Conservation (phyloP, 2,329 filamentous ascomycete genomes). For the Talaromyces albobiverticillius region DNA sequence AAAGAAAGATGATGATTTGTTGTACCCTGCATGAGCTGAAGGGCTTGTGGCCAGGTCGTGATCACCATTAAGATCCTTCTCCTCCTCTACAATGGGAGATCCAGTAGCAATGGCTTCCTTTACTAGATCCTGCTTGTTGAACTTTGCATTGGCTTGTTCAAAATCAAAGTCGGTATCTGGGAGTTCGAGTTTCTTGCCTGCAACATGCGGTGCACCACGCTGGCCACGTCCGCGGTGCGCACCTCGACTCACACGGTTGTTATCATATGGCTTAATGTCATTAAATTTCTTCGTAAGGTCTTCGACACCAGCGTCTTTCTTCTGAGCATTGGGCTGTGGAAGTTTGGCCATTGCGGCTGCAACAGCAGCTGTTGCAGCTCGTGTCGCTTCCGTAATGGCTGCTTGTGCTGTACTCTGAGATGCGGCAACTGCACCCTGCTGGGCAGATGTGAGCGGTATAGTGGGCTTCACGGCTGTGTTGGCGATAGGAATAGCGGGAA, state of each 20-base stretch:
- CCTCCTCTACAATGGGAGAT: conserved; percentile 61
- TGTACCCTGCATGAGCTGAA: conserved; percentile 62
- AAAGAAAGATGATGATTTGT: conserved; percentile 89
- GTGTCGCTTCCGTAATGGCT: conserved; percentile 46
- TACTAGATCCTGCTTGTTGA: conserved; percentile 80
- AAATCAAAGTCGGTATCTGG: conserved; percentile 93
- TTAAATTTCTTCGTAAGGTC: conserved; percentile 44
- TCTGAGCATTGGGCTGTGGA: conserved; percentile 35
- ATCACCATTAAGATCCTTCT: conserved; percentile 44
- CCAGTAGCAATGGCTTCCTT: conserved; percentile 82
- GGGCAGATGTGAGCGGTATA: conserved; percentile 26
- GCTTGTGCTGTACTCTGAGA: conserved; percentile 31
- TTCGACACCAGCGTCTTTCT: conserved; percentile 39
- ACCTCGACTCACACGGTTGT: conserved; percentile 35
- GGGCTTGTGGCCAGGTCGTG: conserved; percentile 30
- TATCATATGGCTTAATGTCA: conserved; percentile 44
- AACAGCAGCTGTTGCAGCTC: conserved; percentile 50
- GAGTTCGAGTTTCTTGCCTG: conserved; percentile 73
- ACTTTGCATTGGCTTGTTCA: conserved; percentile 78
- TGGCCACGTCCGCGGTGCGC: conserved; percentile 42
- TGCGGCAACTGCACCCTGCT: conserved; percentile 24
- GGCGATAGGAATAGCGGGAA: conserved; percentile 46
- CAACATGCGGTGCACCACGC: conserved; percentile 41
- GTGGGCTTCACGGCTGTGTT: conserved; percentile 33
- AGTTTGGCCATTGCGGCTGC: conserved; percentile 53